Conservation (phyloP, 768 basidiomycete species). For the Mycena crocata region DNA sequence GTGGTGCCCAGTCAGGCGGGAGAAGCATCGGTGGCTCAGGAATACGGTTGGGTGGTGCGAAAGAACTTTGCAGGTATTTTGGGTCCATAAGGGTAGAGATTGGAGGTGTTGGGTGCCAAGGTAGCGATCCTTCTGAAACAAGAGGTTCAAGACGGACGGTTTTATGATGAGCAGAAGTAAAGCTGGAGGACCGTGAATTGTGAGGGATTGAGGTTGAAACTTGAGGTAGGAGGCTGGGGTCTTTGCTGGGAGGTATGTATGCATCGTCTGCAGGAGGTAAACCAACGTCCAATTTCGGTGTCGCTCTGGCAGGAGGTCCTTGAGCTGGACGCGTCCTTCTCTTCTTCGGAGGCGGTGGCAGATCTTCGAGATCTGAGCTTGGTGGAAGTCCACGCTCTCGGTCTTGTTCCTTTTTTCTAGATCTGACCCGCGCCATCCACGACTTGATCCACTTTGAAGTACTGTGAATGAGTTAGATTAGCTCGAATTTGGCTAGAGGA, state of each 20-base stretch:
- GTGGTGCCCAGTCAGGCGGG: not conserved
- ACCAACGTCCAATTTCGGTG: not conserved
- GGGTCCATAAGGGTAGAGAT: not conserved
- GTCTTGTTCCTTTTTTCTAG: constrained; percentile 1
- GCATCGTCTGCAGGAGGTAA: constrained; percentile 9
- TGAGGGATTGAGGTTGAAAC: not conserved
- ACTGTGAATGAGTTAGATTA: constrained; percentile 30
- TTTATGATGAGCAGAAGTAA: not conserved
- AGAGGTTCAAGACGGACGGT: not conserved
- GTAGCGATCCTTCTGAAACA: not conserved
- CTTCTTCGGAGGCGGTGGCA: constrained; percentile 11
- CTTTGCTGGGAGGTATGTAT: not conserved
- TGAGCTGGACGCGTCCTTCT: not conserved
- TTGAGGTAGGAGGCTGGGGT: not conserved
- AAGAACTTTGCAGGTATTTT: too few species aligned
- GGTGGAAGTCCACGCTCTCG: too few species aligned
- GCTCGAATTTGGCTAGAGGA: not conserved
- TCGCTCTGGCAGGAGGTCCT: not conserved
- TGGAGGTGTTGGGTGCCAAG: too few species aligned
- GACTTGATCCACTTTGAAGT: constrained; percentile 49
- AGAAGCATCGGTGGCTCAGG: constrained; percentile 10
- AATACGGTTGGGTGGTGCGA: not conserved
- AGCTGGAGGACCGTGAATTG: not conserved
- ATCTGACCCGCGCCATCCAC: constrained; percentile 41
- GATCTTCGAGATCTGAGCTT: constrained; percentile 7